phyloP scores from a whole-genome alignment of 2,329 filamentous ascomycete species.

The Aspergillus udagawae region DNA sequence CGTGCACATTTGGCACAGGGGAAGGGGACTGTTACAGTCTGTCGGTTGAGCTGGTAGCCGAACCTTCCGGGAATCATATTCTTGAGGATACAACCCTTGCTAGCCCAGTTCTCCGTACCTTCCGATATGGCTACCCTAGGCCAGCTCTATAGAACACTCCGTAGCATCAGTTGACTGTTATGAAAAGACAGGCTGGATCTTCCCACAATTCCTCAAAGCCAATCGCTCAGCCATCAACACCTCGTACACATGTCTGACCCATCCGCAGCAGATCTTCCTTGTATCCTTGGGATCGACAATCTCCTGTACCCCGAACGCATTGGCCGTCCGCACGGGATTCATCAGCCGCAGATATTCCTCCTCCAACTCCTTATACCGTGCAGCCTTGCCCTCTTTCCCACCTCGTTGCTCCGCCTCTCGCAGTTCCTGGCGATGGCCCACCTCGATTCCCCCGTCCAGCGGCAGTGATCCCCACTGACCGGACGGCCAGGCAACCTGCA shows the following conservation, averaged over 20 bases:
- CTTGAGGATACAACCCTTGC: too few relatives aligned
- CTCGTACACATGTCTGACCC: slow-evolving; percentile 55
- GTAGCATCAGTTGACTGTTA: slow-evolving; percentile 30
- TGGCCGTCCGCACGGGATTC: slow-evolving; percentile 62
- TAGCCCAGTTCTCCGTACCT: too few relatives aligned
- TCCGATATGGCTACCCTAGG: too few relatives aligned
- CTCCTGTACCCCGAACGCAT: slow-evolving; percentile 61
- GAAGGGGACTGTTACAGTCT: too few relatives aligned
- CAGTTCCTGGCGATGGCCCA: slow-evolving; percentile 58
- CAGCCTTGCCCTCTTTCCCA: slow-evolving; percentile 46
- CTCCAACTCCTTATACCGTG: slow-evolving; percentile 54
- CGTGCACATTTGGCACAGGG: too few relatives aligned
- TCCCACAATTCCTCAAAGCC: slow-evolving; percentile 38
- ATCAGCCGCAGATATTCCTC: slow-evolving; percentile 59
- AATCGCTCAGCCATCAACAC: slow-evolving; percentile 50
- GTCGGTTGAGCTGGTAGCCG: too few relatives aligned
- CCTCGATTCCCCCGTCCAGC: slow-evolving; percentile 62
- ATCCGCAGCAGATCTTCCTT: slow-evolving; percentile 51
- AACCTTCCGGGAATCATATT: too few relatives aligned
- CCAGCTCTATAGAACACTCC: too few relatives aligned
- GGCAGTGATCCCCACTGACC: slow-evolving; percentile 61
- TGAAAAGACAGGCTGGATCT: slow-evolving; percentile 44
- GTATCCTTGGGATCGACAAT: slow-evolving; percentile 62
- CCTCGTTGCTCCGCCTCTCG: slow-evolving; percentile 48
- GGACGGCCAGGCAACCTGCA: slow-evolving; percentile 61